Evolutionary conservation across 2,329 filamentous ascomycete species (phyloP), one percentile per base, ranked within the genome.

Genomic region (Dothidotthia symphoricarpi): DNA sequence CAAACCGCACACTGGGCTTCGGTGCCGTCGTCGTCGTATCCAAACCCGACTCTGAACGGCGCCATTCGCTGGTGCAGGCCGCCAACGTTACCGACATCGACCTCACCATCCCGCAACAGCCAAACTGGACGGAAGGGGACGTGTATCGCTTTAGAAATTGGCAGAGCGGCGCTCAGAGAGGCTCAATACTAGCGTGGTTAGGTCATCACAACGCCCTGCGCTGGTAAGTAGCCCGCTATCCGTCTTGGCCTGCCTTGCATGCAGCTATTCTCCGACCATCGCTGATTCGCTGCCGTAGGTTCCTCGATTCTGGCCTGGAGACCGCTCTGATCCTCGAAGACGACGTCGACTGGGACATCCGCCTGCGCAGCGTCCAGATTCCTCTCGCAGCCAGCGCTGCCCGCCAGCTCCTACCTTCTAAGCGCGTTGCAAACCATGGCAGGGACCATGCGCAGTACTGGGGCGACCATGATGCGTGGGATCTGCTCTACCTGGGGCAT

Each of bases 291-390:
- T 30, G 15, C 17, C 7, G 11, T 40, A 69, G 65, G 62, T 72
- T 72, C 49, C 55, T 72, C n/a, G 54, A 63, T 12, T 70, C 66
- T 29, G 63, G 60, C 27, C 58, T 66, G 7, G 67, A 69, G 39
- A 70, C 69, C 1, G 67, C 64, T 2, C 58, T 72, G 19, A 68
- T 72, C 16, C 58, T 72, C 28, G 69, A 72, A 57, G 69, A 72
- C 50, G 69, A 72, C 40, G 68, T 71, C 19, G 69, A 72, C 43
- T 72, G 67, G 65, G 69, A 71, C 44, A 66, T 72, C 26, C 69
- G 64, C 33, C 59, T 72, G 11, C 68, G 69, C 36, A 70, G 64
- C 39, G 40, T 57, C n/a, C 69, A 72, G 42, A 57, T 70, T 10
- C 69, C 69, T 4, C 57, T 66, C 6, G 66, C 68, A 7, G 67